Percentiles rank a stretch among this genome's conserved stretches.
phyloP scores from a whole-genome alignment of 495 filamentous ascomycete species.

The Tuber calosporum region DNA sequence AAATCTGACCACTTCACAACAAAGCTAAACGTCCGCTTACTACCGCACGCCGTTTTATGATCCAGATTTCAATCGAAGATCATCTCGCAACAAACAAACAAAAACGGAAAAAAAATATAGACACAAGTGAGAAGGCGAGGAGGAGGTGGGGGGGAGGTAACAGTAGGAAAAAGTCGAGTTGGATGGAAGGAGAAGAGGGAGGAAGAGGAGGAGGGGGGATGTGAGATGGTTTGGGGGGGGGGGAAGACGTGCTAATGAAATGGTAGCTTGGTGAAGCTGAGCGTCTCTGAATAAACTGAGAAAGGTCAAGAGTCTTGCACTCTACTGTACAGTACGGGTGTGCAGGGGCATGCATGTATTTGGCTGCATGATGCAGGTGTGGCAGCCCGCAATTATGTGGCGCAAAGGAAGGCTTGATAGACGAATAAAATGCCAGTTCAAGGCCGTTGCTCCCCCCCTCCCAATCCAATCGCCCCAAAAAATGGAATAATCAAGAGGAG shows the following conservation, averaged over 20 bases:
- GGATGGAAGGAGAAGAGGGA: conserved; percentile 1
- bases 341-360: conserved; percentile 27
- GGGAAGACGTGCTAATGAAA: neutral
- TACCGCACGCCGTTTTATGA: conserved; percentile 6
- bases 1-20: conserved; percentile 10
- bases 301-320: conserved; percentile 12
- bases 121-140: neutral
- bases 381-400: conserved; percentile 25
- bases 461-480: neutral
- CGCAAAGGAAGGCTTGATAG: conserved; percentile 32
- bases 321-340: conserved; percentile 20
- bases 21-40: conserved; percentile 8
- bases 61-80: conserved; percentile 13
- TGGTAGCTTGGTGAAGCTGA: neutral
- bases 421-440: conserved; percentile 14
- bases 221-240: neutral
- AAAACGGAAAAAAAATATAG: neutral
- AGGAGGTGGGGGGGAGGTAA: neutral
- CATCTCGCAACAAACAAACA: conserved; percentile 5
- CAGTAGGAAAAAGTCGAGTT: neutral
- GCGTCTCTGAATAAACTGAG: neutral
- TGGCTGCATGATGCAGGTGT: conserved; percentile 5
- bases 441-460: neutral
- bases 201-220: neutral
- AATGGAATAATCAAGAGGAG: neutral